A percentile compares a stretch with the other conserved stretches of the same genome.
These are phyloP conservation scores for Gleditsia sinensis DNA, from an alignment of 306 rosid genomes.

Conservation along the genomic window DNA sequence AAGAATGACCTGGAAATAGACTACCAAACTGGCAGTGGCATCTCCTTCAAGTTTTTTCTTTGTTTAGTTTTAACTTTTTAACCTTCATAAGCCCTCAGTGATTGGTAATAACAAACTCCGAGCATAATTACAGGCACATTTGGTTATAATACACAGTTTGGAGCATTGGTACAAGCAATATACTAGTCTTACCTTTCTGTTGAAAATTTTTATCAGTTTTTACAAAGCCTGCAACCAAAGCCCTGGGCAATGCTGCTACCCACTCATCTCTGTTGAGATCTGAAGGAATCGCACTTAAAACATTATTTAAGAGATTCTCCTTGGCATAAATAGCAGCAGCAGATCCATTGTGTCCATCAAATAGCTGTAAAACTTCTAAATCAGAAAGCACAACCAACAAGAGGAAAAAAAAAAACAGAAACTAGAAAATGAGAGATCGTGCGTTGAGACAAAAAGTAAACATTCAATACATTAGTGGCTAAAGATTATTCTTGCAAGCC, in stretches of 20 bases:
- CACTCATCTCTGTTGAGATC: slow-evolving; percentile 98
- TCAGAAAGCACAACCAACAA: slow-evolving; percentile 32
- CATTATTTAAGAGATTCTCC: slow-evolving; percentile 89
- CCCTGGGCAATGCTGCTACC: slow-evolving; percentile 94
- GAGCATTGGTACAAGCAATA: neutral
- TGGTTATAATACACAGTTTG: neutral
- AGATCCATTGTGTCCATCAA: slow-evolving; percentile 99
- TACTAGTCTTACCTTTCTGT: slow-evolving; percentile 56
- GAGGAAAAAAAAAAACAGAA: neutral
- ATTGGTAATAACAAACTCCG: neutral
- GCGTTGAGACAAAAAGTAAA: neutral
- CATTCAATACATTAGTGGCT: slow-evolving; percentile 4
- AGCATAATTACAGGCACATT: neutral
- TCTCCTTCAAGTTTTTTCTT: neutral
- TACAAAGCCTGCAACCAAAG: slow-evolving; percentile 97
- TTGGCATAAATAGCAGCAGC: slow-evolving; percentile 95
- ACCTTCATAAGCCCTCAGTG: slow-evolving; percentile 16
- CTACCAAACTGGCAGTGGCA: neutral
- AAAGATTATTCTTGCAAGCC: neutral
- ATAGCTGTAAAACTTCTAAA: slow-evolving; percentile 66
- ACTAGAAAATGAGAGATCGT: neutral
- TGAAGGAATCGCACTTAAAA: slow-evolving; percentile 75
- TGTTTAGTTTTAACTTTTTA: neutral
- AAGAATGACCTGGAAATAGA: too few relatives aligned
- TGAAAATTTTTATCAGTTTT: slow-evolving; percentile 96